A percentile compares a stretch with the other conserved stretches of the same genome.
These are phyloP conservation scores for Cladosporium sp. DNA, from an alignment of 2,329 filamentous ascomycete species.

Conservation along the genomic window DNA sequence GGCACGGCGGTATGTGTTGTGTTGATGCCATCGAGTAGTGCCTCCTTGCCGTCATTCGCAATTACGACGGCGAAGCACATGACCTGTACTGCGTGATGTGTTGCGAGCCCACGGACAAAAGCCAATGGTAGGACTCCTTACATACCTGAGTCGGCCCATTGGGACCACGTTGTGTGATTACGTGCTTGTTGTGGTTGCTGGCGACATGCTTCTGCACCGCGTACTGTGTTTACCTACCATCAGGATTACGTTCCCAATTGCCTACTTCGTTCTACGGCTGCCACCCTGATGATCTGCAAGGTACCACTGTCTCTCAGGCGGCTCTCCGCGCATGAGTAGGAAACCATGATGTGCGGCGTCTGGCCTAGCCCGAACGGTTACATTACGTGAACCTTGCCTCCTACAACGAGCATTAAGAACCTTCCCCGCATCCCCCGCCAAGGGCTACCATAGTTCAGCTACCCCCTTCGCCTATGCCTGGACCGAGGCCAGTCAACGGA, in stretches of 20 bases:
- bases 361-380: constrained; percentile 5
- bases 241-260: background rate
- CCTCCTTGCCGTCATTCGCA: background rate
- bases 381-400: constrained; percentile 1
- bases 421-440: constrained; percentile 7
- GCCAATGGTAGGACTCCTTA: background rate
- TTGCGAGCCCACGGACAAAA: background rate
- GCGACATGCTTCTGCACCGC: background rate
- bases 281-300: constrained; percentile 7
- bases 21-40: constrained; percentile 5
- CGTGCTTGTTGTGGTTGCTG: constrained; percentile 1
- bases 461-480: background rate
- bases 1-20: background rate
- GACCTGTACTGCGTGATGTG: background rate
- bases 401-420: background rate
- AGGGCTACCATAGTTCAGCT: background rate
- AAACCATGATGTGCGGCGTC: background rate
- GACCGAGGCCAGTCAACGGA: background rate
- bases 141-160: background rate
- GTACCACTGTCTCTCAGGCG: background rate
- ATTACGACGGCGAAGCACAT: background rate
- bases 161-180: background rate
- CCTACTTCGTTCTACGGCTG: background rate
- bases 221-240: background rate
- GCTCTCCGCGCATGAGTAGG: constrained; percentile 1